A percentile compares a stretch with the other conserved stretches of the same genome.
These are phyloP conservation scores for Rhodotorula sp. DNA, from an alignment of 1,284 basidiomycete species.

Conservation along the genomic window DNA sequence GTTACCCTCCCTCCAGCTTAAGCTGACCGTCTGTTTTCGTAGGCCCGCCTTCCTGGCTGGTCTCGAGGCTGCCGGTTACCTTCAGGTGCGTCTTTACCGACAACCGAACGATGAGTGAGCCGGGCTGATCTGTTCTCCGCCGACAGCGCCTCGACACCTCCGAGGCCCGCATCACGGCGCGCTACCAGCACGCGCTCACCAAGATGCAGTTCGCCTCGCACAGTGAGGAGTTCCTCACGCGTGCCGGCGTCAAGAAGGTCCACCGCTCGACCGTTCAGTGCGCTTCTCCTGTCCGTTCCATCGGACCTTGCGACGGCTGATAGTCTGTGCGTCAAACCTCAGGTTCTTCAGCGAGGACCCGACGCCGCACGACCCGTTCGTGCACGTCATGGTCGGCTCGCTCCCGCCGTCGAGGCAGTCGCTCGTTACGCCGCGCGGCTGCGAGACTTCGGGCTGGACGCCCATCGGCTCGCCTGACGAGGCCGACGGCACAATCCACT, in stretches of 20 bases:
- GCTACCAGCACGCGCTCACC: slow-evolving; percentile 37
- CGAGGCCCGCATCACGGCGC: slow-evolving; percentile 35
- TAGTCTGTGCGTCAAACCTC: background rate
- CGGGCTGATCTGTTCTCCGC: background rate
- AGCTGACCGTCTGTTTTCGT: background rate
- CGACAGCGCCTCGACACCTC: slow-evolving; percentile 32
- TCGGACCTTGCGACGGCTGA: too few relatives aligned
- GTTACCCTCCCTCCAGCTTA: background rate
- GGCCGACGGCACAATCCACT: slow-evolving; percentile 35
- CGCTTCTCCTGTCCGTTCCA: background rate
- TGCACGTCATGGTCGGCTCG: slow-evolving; percentile 31
- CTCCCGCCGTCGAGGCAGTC: slow-evolving; percentile 22
- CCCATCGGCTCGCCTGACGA: slow-evolving; percentile 27
- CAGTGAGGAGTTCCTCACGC: slow-evolving; percentile 34
- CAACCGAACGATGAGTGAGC: background rate
- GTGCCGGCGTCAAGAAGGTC: slow-evolving; percentile 30
- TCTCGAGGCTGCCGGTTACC: slow-evolving; percentile 35
- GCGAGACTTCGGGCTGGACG: slow-evolving; percentile 14
- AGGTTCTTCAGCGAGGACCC: slow-evolving; percentile 39
- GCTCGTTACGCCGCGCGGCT: slow-evolving; percentile 16
- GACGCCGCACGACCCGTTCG: slow-evolving; percentile 30
- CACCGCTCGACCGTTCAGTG: slow-evolving; percentile 38
- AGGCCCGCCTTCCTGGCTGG: slow-evolving; percentile 29
- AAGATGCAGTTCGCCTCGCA: slow-evolving; percentile 36
- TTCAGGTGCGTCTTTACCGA: slow-evolving; percentile 19